Conservation (phyloP, 495 filamentous ascomycete genomes). For the Aspergillus sclerotiicarbonarius region DNA sequence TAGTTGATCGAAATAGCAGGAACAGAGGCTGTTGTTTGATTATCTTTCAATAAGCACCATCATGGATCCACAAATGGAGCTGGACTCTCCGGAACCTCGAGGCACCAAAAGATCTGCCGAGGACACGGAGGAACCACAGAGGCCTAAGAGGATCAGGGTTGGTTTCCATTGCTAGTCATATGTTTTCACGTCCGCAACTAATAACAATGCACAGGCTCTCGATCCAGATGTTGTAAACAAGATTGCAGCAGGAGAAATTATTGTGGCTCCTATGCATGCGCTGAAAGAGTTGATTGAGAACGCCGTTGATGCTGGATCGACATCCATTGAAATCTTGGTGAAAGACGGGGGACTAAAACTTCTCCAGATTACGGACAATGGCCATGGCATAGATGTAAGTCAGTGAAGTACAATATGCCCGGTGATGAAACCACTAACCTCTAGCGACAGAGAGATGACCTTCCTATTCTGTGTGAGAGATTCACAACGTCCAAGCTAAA, state of each 20-base stretch:
- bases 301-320: slow-evolving; percentile 93
- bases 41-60: background rate
- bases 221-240: slow-evolving; percentile 98
- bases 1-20: background rate
- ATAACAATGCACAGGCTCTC: slow-evolving; percentile 58
- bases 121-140: slow-evolving; percentile 35
- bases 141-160: slow-evolving; percentile 68
- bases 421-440: slow-evolving; percentile 12
- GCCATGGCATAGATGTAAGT: slow-evolving; percentile 88
- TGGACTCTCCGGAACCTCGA: slow-evolving; percentile 41
- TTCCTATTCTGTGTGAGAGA: slow-evolving; percentile 90
- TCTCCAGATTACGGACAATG: slow-evolving; percentile 97
- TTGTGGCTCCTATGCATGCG: slow-evolving; percentile 94
- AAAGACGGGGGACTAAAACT: slow-evolving; percentile 98
- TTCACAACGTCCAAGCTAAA: slow-evolving; percentile 98
- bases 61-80: slow-evolving; percentile 50
- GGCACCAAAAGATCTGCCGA: slow-evolving; percentile 66
- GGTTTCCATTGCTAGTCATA: background rate
- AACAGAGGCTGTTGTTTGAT: no score
- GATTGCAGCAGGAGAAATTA: slow-evolving; percentile 99
- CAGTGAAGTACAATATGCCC: slow-evolving; percentile 1
- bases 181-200: background rate
- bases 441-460: slow-evolving; percentile 69
- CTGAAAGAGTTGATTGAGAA: slow-evolving; percentile 98
- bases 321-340: slow-evolving; percentile 83